A percentile compares a stretch with the other conserved stretches of the same genome.
phyloP scores from a whole-genome alignment of 345 rosid genomes.

The Hibiscus syriacus region DNA sequence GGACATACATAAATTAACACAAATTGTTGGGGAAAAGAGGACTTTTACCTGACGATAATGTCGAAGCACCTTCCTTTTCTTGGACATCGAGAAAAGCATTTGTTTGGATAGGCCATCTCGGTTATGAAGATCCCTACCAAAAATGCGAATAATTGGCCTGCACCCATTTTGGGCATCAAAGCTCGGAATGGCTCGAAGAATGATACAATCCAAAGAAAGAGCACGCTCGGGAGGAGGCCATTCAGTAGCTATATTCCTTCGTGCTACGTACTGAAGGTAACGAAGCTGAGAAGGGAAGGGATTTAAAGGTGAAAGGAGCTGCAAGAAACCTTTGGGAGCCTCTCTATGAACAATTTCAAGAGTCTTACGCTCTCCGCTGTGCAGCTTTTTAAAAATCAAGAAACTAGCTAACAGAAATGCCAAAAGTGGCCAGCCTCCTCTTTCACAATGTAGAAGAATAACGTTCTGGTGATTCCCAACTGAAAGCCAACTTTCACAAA shows the following conservation, averaged over 20 bases:
- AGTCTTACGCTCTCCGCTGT: slow-evolving; percentile 72
- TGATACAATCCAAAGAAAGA: slow-evolving; percentile 83
- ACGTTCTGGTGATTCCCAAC: slow-evolving; percentile 65
- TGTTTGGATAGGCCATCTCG: slow-evolving; percentile 67
- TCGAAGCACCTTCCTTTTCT: slow-evolving; percentile 60
- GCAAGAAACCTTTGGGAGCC: slow-evolving; percentile 90
- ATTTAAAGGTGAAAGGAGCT: slow-evolving; percentile 86
- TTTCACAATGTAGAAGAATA: slow-evolving; percentile 80
- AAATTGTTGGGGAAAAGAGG: not conserved
- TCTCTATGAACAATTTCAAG: slow-evolving; percentile 89
- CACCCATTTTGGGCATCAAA: slow-evolving; percentile 87
- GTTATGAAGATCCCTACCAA: slow-evolving; percentile 64
- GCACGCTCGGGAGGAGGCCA: slow-evolving; percentile 98
- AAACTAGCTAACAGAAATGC: slow-evolving; percentile 78
- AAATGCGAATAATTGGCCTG: slow-evolving; percentile 84
- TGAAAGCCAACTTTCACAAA: slow-evolving; percentile 83
- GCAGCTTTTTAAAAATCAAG: slow-evolving; percentile 71
- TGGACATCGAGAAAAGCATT: slow-evolving; percentile 78
- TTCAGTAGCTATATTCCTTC: slow-evolving; percentile 77
- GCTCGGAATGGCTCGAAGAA: slow-evolving; percentile 83
- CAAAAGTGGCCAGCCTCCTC: slow-evolving; percentile 97
- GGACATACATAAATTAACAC: slow-evolving; percentile 2
- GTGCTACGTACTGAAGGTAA: slow-evolving; percentile 86
- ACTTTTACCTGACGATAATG: slow-evolving; percentile 70
- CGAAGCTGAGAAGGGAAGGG: slow-evolving; percentile 96